Evolutionary conservation across 2,329 filamentous ascomycete species (phyloP).

Genomic region (Xylaria hypoxylon): DNA sequence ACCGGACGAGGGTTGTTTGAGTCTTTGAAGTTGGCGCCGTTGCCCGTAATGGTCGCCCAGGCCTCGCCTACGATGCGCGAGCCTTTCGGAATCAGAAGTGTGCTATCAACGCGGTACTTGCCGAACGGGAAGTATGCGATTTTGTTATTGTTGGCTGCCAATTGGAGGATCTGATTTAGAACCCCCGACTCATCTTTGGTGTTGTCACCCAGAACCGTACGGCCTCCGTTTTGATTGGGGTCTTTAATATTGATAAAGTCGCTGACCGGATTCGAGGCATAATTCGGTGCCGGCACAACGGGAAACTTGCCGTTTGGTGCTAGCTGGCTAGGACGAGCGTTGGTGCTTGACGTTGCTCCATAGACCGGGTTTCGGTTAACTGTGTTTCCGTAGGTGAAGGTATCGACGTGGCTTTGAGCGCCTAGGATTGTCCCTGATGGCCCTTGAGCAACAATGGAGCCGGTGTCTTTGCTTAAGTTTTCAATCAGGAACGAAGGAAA

Average conservation of each 20-base stretch:
- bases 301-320: slow-evolving; percentile 55
- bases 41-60: slow-evolving; percentile 64
- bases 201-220: slow-evolving; percentile 54
- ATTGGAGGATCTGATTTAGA: slow-evolving; percentile 55
- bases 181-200: slow-evolving; percentile 53
- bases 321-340: slow-evolving; percentile 51
- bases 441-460: slow-evolving; percentile 52
- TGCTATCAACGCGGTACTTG: slow-evolving; percentile 64
- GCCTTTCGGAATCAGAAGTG: slow-evolving; percentile 61
- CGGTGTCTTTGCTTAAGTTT: slow-evolving; percentile 57
- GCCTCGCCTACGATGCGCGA: slow-evolving; percentile 65
- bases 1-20: slow-evolving; percentile 65
- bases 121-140: slow-evolving; percentile 68
- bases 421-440: slow-evolving; percentile 51
- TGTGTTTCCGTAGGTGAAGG: slow-evolving; percentile 58
- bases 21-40: slow-evolving; percentile 63
- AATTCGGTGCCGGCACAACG: slow-evolving; percentile 55
- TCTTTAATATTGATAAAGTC: slow-evolving; percentile 59
- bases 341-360: slow-evolving; percentile 49
- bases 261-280: slow-evolving; percentile 50
- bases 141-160: slow-evolving; percentile 54
- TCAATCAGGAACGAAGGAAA: slow-evolving; percentile 58
- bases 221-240: slow-evolving; percentile 53
- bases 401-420: slow-evolving; percentile 52
- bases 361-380: slow-evolving; percentile 56